Base-by-base conservation (phyloP, 2,329 filamentous ascomycete genomes). In the Xenosphaeropsis pyriputrescens region DNA sequence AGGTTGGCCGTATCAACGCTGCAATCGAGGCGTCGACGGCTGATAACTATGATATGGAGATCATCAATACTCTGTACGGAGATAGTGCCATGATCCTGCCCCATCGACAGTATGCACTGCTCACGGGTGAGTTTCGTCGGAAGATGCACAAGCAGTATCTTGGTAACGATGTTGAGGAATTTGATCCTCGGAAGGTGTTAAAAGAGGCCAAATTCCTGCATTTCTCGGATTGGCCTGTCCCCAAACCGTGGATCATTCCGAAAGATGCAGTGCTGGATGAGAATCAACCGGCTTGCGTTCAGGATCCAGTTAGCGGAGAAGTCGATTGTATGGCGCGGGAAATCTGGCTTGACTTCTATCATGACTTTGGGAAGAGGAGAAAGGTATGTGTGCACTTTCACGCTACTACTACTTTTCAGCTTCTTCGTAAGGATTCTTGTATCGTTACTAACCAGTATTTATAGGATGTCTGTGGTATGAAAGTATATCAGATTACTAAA, bases 211-310 rank as follows among this genome's bases (percentile, higher is more conserved):
- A 79, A 44, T 63, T 79, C 5, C 60, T 84, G 2, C 79, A 84
- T 52, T 84, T 83, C 52, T 78, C 72, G 11, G 79, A 85, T 49
- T 80, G 72, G 72, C 79, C 79, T 1, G 47, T 81, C 5, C 75
- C 77, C 0, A 84, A 84, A 41, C 65, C 65, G 0, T 68, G 65
- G 65, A 32, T 32, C 14, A 15, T 17, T 13, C 14, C 30, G 4
- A 12, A 17, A 7, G 30, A 32, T 17, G 30, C 30, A 7, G 9
- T 32, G 6, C n/a, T 32, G 6, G 30, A 32, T 14, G 30, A 7
- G 3, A 32, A 32, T 15, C 6, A 32, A 32, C 30, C 30, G 5
- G 5, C 14, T 11, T 32, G 30, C 13, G 30, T 15, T 3, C n/a
- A 15, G 30, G 30, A 32, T 17, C n/a, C 6, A 3, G 30, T 32